Evolutionary conservation across 1,139 yeast genomes (phyloP).

Genomic region (Diutina sp.): DNA sequence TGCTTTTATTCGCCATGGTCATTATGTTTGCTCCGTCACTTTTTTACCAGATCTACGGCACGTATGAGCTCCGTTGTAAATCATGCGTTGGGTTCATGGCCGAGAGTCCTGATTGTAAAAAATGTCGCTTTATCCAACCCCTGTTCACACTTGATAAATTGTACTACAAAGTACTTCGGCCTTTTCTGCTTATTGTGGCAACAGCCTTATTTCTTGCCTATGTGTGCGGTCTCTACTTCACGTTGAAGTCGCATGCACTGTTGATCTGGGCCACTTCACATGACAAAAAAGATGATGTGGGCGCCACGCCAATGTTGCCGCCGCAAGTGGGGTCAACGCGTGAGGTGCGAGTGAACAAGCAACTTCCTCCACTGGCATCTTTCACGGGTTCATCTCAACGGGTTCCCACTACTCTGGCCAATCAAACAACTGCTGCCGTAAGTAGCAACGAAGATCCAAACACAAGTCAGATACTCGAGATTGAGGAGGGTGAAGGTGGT

Average conservation of each 20-base stretch:
- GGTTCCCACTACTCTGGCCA: neutral
- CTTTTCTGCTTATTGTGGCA: constrained; percentile 76
- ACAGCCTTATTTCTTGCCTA: constrained; percentile 72
- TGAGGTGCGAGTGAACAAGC: neutral
- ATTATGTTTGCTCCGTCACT: constrained; percentile 92
- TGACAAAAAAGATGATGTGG: constrained; percentile 9
- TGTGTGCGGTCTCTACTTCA: constrained; percentile 83
- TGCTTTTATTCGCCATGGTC: constrained; percentile 81
- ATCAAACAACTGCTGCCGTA: neutral
- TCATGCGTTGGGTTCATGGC: constrained; percentile 17
- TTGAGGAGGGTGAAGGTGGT: constrained; percentile 39
- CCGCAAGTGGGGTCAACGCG: neutral
- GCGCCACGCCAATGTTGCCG: neutral
- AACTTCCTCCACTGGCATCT: neutral
- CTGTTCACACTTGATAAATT: constrained; percentile 52
- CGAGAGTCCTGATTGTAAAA: constrained; percentile 32
- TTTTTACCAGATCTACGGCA: constrained; percentile 82
- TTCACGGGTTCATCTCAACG: neutral
- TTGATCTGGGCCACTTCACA: constrained; percentile 76
- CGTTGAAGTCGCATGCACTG: constrained; percentile 92
- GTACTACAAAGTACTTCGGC: constrained; percentile 56
- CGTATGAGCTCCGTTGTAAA: constrained; percentile 65
- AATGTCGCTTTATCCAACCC: constrained; percentile 72
- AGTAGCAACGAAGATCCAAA: neutral
- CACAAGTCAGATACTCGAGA: constrained; percentile 5